A percentile compares a stretch with the other conserved stretches of the same genome.
Evolutionary conservation across 495 filamentous ascomycete genomes (phyloP).

Genomic region (Penicillium canariense): DNA sequence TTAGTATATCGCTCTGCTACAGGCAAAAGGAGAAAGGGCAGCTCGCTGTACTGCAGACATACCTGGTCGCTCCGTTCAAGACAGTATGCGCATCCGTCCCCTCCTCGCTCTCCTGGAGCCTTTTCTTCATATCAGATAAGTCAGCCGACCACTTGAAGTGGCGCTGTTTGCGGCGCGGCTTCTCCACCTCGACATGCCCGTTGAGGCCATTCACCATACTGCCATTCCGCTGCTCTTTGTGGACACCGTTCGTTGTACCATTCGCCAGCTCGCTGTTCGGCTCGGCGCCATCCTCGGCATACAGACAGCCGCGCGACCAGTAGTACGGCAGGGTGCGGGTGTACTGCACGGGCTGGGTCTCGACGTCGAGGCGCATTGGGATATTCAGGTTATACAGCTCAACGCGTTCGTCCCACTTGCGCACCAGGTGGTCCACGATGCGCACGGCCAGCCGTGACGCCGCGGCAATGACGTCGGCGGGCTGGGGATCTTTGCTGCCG

Average conservation of each 20-base stretch:
- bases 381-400: conserved; percentile 89
- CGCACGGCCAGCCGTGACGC: conserved; percentile 67
- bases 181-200: conserved; percentile 16
- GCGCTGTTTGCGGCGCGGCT: conserved; percentile 22
- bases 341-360: conserved; percentile 63
- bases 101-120: conserved; percentile 50
- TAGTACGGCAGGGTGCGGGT: conserved; percentile 82
- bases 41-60: conserved; percentile 1
- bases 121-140: conserved; percentile 48
- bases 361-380: conserved; percentile 62
- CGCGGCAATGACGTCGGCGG: conserved; percentile 61
- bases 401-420: conserved; percentile 71
- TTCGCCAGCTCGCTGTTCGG: conserved; percentile 13
- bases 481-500: conserved; percentile 74
- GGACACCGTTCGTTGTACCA: conserved; percentile 15
- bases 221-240: conserved; percentile 38
- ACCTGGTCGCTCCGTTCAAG: conserved; percentile 62
- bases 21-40: background rate
- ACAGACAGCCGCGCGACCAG: conserved; percentile 78
- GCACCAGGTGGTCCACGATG: conserved; percentile 68
- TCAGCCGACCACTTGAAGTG: conserved; percentile 45
- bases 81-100: conserved; percentile 96
- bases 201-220: conserved; percentile 59
- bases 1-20: conserved; percentile 5
- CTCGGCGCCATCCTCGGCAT: conserved; percentile 54